Percentiles rank a stretch among this genome's conserved stretches.
phyloP scores from a whole-genome alignment of 2,329 filamentous ascomycete genomes.

The Diaporthe ilicicola region DNA sequence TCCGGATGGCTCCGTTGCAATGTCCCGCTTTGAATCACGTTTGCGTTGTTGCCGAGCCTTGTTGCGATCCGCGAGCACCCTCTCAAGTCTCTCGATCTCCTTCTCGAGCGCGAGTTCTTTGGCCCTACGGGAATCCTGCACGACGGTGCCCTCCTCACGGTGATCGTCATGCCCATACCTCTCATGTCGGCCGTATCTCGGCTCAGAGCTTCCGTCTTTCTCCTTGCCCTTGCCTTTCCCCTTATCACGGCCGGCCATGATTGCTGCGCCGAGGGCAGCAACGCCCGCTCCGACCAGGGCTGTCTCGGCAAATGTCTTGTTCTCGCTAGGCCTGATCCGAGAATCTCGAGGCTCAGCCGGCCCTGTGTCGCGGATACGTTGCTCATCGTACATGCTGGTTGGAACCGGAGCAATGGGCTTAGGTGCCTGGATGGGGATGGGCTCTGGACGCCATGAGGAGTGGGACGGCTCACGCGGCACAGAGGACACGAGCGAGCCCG shows the following conservation, averaged over 20 bases:
- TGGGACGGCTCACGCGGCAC: slow-evolving; percentile 44
- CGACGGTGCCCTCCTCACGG: slow-evolving; percentile 33
- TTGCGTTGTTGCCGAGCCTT: slow-evolving; percentile 37
- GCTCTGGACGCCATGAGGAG: slow-evolving; percentile 57
- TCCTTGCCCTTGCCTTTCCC: slow-evolving; percentile 39
- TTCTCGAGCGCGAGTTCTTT: slow-evolving; percentile 37
- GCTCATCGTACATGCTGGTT: slow-evolving; percentile 70
- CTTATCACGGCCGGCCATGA: slow-evolving; percentile 48
- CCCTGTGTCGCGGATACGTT: slow-evolving; percentile 49
- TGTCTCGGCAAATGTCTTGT: slow-evolving; percentile 50
- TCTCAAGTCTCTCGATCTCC: slow-evolving; percentile 32
- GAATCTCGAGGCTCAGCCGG: slow-evolving; percentile 44
- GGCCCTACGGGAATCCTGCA: slow-evolving; percentile 36
- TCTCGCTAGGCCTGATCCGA: slow-evolving; percentile 36
- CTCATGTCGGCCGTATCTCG: slow-evolving; percentile 37
- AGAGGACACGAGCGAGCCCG: slow-evolving; percentile 53
- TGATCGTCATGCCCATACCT: slow-evolving; percentile 37
- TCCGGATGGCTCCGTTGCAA: not conserved
- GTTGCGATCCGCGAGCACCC: slow-evolving; percentile 35
- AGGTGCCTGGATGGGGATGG: slow-evolving; percentile 83
- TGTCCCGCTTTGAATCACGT: slow-evolving; percentile 31
- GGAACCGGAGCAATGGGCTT: slow-evolving; percentile 80
- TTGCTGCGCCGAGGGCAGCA: slow-evolving; percentile 55
- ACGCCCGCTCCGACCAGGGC: slow-evolving; percentile 59
- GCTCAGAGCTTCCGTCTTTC: slow-evolving; percentile 38